A percentile compares a stretch with the other conserved stretches of the same genome.
phyloP scores from a whole-genome alignment of 2,329 filamentous ascomycete genomes.

The Cladophialophora psammophila region DNA sequence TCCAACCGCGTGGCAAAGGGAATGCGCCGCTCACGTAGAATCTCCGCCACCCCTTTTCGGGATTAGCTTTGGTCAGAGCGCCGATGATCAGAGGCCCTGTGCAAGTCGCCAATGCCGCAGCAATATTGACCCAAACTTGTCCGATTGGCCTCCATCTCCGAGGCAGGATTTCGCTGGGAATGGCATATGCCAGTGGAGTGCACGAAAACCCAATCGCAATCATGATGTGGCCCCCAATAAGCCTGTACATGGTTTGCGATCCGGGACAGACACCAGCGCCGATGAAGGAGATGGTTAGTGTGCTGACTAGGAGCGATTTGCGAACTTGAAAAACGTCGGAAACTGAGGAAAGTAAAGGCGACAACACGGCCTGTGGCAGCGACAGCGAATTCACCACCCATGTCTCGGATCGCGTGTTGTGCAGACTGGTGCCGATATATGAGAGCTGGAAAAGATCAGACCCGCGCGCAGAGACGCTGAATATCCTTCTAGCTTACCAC shows the following conservation, averaged over 20 bases:
- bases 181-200: conserved; percentile 19
- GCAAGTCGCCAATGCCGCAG: conserved; percentile 6
- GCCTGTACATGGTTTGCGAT: conserved; percentile 21
- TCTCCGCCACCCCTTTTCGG: conserved; percentile 24
- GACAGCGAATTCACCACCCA: conserved; percentile 23
- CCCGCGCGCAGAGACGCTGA: too few relatives aligned
- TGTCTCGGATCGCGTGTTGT: conserved; percentile 5
- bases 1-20: neutral
- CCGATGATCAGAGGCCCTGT: conserved; percentile 26
- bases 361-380: conserved; percentile 22
- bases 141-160: conserved; percentile 29
- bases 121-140: neutral
- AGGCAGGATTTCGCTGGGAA: conserved; percentile 29
- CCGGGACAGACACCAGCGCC: conserved; percentile 28
- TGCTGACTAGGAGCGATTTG: conserved; percentile 21
- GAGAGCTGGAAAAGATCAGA: conserved; percentile 8
- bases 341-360: conserved; percentile 21
- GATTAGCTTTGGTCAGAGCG: conserved; percentile 20
- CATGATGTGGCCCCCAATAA: conserved; percentile 26
- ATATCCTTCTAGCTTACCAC: conserved; percentile 7
- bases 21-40: conserved; percentile 11
- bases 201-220: conserved; percentile 23
- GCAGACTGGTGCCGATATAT: conserved; percentile 23
- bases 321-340: conserved; percentile 29
- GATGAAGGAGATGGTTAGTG: conserved; percentile 23